A percentile compares a stretch with the other conserved stretches of the same genome.
phyloP scores from a whole-genome alignment of 306 rosid genomes.

The Dalbergia oliveri region DNA sequence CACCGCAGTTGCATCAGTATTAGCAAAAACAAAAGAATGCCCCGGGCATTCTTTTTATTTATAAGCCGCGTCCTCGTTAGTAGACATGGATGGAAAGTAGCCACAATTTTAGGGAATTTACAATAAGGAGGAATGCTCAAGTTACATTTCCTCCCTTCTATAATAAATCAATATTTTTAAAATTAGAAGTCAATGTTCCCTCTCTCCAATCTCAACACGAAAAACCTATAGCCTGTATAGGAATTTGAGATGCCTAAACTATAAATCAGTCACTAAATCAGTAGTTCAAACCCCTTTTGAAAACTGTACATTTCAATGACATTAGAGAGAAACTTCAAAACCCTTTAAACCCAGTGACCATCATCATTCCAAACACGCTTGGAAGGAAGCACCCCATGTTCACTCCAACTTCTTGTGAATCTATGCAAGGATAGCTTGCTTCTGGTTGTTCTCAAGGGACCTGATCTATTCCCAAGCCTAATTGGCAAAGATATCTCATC shows the following conservation, averaged over 20 bases:
- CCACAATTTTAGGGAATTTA: conserved; percentile 39
- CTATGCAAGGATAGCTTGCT: conserved; percentile 81
- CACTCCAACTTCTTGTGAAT: conserved; percentile 86
- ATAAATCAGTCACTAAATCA: conserved; percentile 45
- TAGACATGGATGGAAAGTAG: no score
- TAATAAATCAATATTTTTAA: conserved; percentile 70
- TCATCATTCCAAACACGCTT: conserved; percentile 62
- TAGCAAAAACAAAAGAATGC: no score
- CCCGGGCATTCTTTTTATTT: no score
- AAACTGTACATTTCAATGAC: conserved; percentile 72
- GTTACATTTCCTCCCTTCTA: conserved; percentile 61
- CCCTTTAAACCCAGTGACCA: conserved; percentile 54
- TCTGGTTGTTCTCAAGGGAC: conserved; percentile 83
- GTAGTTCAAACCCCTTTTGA: conserved; percentile 51
- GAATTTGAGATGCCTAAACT: conserved; percentile 60
- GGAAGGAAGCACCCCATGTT: conserved; percentile 76
- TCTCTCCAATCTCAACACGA: conserved; percentile 46
- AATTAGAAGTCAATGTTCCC: conserved; percentile 62
- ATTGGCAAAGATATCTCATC: conserved; percentile 78
- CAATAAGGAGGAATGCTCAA: conserved; percentile 48
- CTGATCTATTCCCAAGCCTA: conserved; percentile 93
- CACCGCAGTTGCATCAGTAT: neutral
- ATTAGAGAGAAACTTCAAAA: conserved; percentile 41
- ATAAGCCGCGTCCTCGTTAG: no score
- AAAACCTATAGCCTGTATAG: conserved; percentile 22